Base-by-base conservation (phyloP, 2,329 filamentous ascomycete species). In the Aspergillus latus region DNA sequence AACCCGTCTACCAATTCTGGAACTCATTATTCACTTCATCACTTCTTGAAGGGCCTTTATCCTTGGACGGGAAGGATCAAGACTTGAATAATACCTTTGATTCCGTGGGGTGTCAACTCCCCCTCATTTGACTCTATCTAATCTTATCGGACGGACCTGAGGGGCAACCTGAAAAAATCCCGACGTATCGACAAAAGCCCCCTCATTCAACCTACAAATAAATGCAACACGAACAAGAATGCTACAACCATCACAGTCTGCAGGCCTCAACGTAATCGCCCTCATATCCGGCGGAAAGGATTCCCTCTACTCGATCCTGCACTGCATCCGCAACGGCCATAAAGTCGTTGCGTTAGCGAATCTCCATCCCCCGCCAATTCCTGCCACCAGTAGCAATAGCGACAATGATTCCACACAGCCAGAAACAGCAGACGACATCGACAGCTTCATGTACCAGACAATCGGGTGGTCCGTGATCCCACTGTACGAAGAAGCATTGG, bases 381-480 rank as follows among this genome's bases (percentile, higher is more conserved):
- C 52, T 7, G 50, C 49, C 21, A 36, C 43, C 39, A 45, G 8
- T 42, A 29, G 49, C 53, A 49, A 52, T 44, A 21, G 11, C 26
- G 30, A 37, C 34, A 34, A 21, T 7, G n/a, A 43, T 10, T 2
- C 28, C 16, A 30, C 10, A 1, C 7, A 21, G 5, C 36, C n/a
- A 60, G 9, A 54, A 7, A 55, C 64, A 46, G 70, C 78, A 46
- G 76, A 82, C 54, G 90, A 97, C 72, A 82, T 96, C 65, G 91
- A 99, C 74, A 97, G 92, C 77, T 97, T 94, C 85, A 99, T 99
- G 94, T 99, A 97, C 79, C 94, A 99, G 79, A 99, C 94, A 2
- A 90, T 97, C 59, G 94, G 94, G 11, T 91, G 97, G 74, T 82
- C 85, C 56, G 79, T 97, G 15, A 88, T 97, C 56, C 91, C 92